phyloP scores from a whole-genome alignment of 805 yeast genomes.

The Saccharomycopsis oosterbeekiorum region DNA sequence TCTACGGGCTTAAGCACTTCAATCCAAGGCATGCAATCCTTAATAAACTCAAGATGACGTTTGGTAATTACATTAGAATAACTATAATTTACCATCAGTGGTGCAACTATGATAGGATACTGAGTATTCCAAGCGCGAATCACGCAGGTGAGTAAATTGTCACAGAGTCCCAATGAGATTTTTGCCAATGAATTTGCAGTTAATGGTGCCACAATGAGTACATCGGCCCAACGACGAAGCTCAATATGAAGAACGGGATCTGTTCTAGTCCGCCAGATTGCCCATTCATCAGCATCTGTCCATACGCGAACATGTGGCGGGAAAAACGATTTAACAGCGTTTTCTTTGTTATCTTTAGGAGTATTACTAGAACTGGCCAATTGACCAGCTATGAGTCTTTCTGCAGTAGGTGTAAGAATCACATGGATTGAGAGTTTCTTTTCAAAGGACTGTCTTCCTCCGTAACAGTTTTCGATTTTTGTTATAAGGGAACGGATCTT shows the following conservation, averaged over 20 bases:
- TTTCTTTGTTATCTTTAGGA: constrained; percentile 34
- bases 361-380: not conserved
- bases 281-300: constrained; percentile 95
- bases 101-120: constrained; percentile 82
- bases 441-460: constrained; percentile 26
- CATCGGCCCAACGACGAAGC: constrained; percentile 93
- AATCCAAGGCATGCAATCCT: constrained; percentile 92
- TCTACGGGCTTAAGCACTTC: constrained; percentile 92
- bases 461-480: constrained; percentile 73
- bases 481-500: constrained; percentile 72
- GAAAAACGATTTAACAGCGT: constrained; percentile 15
- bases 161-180: constrained; percentile 84
- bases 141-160: constrained; percentile 81
- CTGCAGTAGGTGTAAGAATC: constrained; percentile 77
- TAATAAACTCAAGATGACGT: constrained; percentile 63
- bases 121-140: constrained; percentile 93
- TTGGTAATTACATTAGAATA: constrained; percentile 85
- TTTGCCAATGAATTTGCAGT: constrained; percentile 90
- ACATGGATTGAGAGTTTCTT: constrained; percentile 75
- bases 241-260: constrained; percentile 96
- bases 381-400: constrained; percentile 46
- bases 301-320: constrained; percentile 73
- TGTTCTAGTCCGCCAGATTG: constrained; percentile 65
- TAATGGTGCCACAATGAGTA: constrained; percentile 85
- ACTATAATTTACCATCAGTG: constrained; percentile 91